These are phyloP conservation scores for Euphorbia lathyris DNA, from an alignment of 345 rosid genomes.

Conservation along the genomic window DNA sequence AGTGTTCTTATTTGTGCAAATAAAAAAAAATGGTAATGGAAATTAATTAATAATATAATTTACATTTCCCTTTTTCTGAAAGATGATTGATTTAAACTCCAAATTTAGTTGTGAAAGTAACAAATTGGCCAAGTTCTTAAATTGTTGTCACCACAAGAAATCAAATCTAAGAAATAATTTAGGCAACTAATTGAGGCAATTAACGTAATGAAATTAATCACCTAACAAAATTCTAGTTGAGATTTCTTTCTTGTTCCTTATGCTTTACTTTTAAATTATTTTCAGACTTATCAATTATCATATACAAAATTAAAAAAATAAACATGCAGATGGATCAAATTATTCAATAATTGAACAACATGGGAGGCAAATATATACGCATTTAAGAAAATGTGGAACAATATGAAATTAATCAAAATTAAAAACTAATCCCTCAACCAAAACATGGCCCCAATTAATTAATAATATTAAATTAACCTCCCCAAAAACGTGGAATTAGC, in stretches of 20 bases:
- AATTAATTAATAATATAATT: no score
- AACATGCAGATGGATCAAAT: neutral
- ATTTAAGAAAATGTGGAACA: slow-evolving; percentile 1
- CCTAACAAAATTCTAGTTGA: neutral
- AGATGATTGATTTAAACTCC: neutral
- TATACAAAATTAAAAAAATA: no score
- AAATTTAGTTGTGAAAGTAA: neutral
- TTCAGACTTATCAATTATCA: neutral
- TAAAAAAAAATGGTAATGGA: no score
- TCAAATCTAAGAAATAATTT: neutral
- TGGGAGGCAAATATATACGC: neutral
- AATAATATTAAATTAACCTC: neutral
- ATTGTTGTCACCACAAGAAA: neutral
- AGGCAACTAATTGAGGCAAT: neutral
- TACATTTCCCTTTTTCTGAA: no score
- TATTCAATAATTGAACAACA: neutral
- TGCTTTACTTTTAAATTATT: neutral
- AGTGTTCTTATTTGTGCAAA: no score
- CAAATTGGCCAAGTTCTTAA: neutral
- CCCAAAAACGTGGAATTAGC: neutral
- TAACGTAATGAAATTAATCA: neutral
- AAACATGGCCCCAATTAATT: neutral
- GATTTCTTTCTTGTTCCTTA: neutral
- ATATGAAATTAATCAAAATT: slow-evolving; percentile 1
- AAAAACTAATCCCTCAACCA: neutral